Conservation (phyloP, 2,329 filamentous ascomycete genomes). For the Lecanicillium sp. region DNA sequence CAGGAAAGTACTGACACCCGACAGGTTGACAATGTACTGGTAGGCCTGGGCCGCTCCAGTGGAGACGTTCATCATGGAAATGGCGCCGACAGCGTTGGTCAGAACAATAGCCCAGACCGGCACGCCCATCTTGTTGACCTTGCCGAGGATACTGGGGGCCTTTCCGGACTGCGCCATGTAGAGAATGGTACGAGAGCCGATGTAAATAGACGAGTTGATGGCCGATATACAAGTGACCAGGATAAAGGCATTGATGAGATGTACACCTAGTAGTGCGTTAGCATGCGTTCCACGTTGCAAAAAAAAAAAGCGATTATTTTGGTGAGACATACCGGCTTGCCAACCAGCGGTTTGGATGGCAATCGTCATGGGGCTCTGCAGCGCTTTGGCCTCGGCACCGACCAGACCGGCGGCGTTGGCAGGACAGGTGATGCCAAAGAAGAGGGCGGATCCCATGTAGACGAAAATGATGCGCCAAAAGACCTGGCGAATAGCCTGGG, state of each 20-base stretch:
- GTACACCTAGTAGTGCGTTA: constrained; percentile 36
- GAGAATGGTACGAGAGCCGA: constrained; percentile 66
- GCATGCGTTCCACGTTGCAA: constrained; percentile 11
- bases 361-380: constrained; percentile 68
- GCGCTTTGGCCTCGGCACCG: constrained; percentile 45
- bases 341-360: constrained; percentile 70
- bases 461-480: constrained; percentile 58
- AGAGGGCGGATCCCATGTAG: constrained; percentile 65
- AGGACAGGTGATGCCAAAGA: constrained; percentile 69
- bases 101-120: constrained; percentile 57
- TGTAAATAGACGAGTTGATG: constrained; percentile 72
- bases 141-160: constrained; percentile 63
- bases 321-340: constrained; percentile 45
- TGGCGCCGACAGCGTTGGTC: constrained; percentile 62
- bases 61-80: constrained; percentile 71
- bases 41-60: constrained; percentile 62
- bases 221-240: constrained; percentile 66
- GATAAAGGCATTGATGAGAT: constrained; percentile 74
- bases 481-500: constrained; percentile 53
- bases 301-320: neutral
- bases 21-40: constrained; percentile 63
- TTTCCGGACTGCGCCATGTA: constrained; percentile 71
- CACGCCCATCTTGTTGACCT: constrained; percentile 59
- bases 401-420: constrained; percentile 56
- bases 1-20: constrained; percentile 64